Conservation (phyloP, 2,329 filamentous ascomycete genomes). For the Aureobasidium sp. region DNA sequence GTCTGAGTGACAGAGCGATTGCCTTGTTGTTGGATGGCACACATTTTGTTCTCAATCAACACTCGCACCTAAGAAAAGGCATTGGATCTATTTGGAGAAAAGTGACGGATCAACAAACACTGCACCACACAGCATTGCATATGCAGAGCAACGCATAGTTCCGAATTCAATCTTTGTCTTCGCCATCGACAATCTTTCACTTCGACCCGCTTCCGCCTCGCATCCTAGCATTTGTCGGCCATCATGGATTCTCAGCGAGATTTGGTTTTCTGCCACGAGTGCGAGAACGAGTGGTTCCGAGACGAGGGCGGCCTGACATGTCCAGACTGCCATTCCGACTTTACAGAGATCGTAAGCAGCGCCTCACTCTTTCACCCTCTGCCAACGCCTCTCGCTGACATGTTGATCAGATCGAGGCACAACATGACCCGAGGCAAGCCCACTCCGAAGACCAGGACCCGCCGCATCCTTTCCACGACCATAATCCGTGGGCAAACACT, state of each 20-base stretch:
- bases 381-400: background rate
- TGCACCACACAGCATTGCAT: conserved; percentile 5
- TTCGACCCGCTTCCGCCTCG: background rate
- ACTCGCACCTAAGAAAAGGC: background rate
- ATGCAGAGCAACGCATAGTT: conserved; percentile 9
- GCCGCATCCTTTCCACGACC: conserved; percentile 33
- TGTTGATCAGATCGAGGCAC: conserved; percentile 38
- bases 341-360: conserved; percentile 68
- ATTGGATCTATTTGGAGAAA: background rate
- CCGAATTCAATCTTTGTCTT: background rate
- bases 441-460: conserved; percentile 24
- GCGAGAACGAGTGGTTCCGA: conserved; percentile 72
- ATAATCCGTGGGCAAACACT: conserved; percentile 44
- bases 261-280: conserved; percentile 80
- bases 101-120: conserved; percentile 6
- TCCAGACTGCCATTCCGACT: conserved; percentile 68
- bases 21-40: background rate
- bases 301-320: conserved; percentile 64
- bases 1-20: background rate
- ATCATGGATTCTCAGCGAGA: conserved; percentile 43
- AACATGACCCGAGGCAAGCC: conserved; percentile 56
- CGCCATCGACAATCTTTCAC: background rate
- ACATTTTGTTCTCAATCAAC: background rate
- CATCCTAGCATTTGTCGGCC: background rate
- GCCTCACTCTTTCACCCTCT: background rate